phyloP scores from a whole-genome alignment of 306 rosid species.

The Citrullus mucosospermus region DNA sequence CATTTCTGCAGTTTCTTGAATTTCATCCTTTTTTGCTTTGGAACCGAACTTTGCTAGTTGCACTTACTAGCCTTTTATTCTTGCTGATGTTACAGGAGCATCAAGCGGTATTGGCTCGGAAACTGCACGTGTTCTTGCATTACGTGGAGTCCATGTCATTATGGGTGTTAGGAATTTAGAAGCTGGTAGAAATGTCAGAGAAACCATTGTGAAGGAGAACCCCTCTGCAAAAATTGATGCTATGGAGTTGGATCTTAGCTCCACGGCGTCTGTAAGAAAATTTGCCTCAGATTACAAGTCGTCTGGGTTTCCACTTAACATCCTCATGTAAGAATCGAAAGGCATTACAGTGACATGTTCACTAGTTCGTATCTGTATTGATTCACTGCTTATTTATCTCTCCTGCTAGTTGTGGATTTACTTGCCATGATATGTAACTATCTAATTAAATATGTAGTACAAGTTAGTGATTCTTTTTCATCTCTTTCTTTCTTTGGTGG shows the following conservation, averaged over 20 bases:
- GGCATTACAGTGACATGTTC: background rate
- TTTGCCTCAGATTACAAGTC: conserved; percentile 49
- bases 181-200: conserved; percentile 38
- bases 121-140: conserved; percentile 69
- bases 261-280: conserved; percentile 49
- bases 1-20: background rate
- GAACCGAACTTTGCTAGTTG: background rate
- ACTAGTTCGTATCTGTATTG: background rate
- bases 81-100: conserved; percentile 46
- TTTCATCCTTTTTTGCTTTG: background rate
- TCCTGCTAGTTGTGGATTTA: background rate
- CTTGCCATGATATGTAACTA: background rate
- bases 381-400: background rate
- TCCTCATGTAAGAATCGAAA: conserved; percentile 51
- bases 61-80: background rate
- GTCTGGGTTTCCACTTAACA: conserved; percentile 50
- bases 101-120: conserved; percentile 77
- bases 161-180: conserved; percentile 58
- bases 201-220: conserved; percentile 43
- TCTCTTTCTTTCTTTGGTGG: conserved; percentile 12
- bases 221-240: conserved; percentile 65
- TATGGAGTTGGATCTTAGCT: conserved; percentile 75
- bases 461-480: background rate
- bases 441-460: background rate
- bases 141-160: conserved; percentile 75